Conservation (phyloP, 352 stramenopile species). For the Globisporangium perplexum region DNA sequence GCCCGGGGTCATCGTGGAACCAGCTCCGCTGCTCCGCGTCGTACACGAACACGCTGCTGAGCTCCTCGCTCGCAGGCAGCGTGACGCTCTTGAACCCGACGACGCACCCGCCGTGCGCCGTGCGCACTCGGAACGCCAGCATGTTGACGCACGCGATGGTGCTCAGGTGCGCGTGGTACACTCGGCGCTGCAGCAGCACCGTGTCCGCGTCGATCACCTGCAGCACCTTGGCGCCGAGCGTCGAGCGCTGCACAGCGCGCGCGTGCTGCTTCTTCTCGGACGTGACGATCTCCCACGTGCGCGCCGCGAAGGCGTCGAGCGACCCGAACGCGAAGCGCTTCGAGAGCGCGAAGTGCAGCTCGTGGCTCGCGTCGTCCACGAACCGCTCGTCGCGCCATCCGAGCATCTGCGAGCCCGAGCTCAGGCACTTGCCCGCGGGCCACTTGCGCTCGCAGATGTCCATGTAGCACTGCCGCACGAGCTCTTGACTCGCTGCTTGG, state of each 20-base stretch:
- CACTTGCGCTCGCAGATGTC: conserved; percentile 36
- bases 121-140: conserved; percentile 13
- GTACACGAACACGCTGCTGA: conserved; percentile 3
- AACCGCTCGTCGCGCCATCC: conserved; percentile 48
- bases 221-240: conserved; percentile 35
- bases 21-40: conserved; percentile 7
- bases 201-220: conserved; percentile 46
- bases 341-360: conserved; percentile 37
- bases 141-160: conserved; percentile 38
- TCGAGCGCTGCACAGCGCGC: conserved; percentile 34
- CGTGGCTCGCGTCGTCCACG: conserved; percentile 26
- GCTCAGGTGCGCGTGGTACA: conserved; percentile 40
- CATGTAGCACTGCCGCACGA: conserved; percentile 44
- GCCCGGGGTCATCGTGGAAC: conserved; percentile 4
- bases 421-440: conserved; percentile 27
- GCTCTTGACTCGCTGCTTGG: conserved; percentile 24
- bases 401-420: conserved; percentile 31
- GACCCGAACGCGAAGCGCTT: conserved; percentile 25
- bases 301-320: conserved; percentile 28
- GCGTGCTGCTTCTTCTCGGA: conserved; percentile 40
- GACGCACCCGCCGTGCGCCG: conserved; percentile 1
- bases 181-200: conserved; percentile 33
- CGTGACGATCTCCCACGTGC: conserved; percentile 48
- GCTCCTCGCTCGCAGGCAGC: conserved; percentile 2
- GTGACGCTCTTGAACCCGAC: conserved; percentile 8